Evolutionary conservation across 1,284 basidiomycete genomes (phyloP), one percentile per base, ranked within the genome.

Genomic region (Ustilago trichophora): DNA sequence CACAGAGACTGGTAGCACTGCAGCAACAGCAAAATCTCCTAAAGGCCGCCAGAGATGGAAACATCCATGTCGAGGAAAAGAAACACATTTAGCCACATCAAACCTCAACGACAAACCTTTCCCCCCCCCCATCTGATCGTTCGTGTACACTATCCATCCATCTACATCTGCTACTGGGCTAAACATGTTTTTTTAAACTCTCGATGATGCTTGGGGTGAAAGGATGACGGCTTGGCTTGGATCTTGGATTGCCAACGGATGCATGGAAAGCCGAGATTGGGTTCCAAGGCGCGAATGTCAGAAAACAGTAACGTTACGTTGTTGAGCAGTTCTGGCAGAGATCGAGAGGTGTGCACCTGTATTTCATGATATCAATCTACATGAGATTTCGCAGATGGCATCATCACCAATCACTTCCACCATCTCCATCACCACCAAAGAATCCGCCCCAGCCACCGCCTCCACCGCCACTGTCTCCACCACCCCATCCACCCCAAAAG

Each of bases 381-480:
- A n/a, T n/a, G n/a, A n/a, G n/a, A n/a, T n/a, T n/a, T n/a, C 11
- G 4, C 26, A 3, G 18, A 6, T 18, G 15, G 16, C 19, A 1
- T 29, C 24, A 16, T 33, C 25, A 43, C 29, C 53, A 63, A 18
- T 56, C 48, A 27, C 67, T 37, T 32, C 52, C 54, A 4, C 59
- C 56, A 24, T 48, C 44, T 13, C 29, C 43, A 41, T 42, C 52
- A 25, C 56, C 60, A 24, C 58, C 68, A 38, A 73, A 72, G 49
- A 76, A 74, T 0, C 58, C 66, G 6, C 70, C 49, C 48, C 64
- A 62, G 11, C 66, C 48, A 11, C 50, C 52, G 4, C 42, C 50
- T 22, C 47, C 49, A 13, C 26, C 48, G 16, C 34, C 21, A 15
- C 24, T 34, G 2, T 44, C 36, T 13, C 49, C 60, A 22, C 54